Percentiles rank a stretch among this genome's conserved stretches.
Evolutionary conservation across 1,284 basidiomycete species (phyloP).

Genomic region (Tilletia caries): DNA sequence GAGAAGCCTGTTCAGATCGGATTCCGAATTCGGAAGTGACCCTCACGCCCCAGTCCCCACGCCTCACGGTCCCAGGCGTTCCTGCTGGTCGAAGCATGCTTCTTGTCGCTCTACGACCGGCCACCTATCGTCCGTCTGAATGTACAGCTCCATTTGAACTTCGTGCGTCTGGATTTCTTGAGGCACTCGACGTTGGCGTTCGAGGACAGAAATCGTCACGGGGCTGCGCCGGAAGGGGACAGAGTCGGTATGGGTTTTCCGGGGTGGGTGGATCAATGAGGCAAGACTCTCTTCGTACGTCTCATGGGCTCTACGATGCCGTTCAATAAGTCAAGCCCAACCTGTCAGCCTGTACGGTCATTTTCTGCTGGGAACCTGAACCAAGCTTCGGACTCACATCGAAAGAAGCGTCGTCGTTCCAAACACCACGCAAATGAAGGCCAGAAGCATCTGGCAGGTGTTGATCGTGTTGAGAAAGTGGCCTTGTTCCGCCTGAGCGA

Average conservation of each 20-base stretch:
- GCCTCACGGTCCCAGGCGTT: too few relatives aligned
- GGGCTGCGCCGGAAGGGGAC: background rate
- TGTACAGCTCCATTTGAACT: background rate
- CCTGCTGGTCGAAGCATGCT: too few relatives aligned
- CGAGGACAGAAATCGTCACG: background rate
- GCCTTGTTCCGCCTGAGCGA: background rate
- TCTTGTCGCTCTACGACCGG: too few relatives aligned
- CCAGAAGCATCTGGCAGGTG: background rate
- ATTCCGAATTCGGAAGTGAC: too few relatives aligned
- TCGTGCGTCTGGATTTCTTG: background rate
- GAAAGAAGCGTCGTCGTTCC: background rate
- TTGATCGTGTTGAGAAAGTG: background rate
- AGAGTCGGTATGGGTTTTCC: background rate
- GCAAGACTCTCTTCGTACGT: constrained; percentile 8
- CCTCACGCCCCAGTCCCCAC: too few relatives aligned
- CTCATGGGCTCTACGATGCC: background rate
- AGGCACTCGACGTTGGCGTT: background rate
- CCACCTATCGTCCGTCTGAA: background rate
- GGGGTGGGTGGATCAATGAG: background rate
- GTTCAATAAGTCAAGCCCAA: too few relatives aligned
- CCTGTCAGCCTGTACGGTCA: too few relatives aligned
- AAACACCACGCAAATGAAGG: background rate
- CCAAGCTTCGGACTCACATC: background rate
- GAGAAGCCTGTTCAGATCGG: too few relatives aligned
- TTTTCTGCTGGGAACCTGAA: too few relatives aligned